These are phyloP conservation scores for Claviceps paspali DNA, from an alignment of 2,329 filamentous ascomycete species.

Conservation along the genomic window DNA sequence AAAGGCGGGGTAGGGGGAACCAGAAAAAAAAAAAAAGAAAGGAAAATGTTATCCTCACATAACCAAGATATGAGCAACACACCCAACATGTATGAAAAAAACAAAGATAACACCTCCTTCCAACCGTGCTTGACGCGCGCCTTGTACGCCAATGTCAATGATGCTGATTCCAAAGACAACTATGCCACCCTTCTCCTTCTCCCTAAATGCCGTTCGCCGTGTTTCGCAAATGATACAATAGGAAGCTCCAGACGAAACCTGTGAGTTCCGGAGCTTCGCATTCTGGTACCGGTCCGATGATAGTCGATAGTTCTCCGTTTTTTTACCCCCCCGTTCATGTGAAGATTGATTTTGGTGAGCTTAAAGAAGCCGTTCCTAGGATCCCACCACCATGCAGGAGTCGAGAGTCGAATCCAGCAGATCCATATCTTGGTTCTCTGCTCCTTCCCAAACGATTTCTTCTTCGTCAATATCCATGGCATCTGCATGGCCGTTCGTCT, in stretches of 20 bases:
- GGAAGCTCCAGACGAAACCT: not conserved
- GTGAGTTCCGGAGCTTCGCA: not conserved
- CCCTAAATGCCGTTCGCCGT: not conserved
- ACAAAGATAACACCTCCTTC: not conserved
- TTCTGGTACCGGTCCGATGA: not conserved
- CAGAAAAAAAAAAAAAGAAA: no score
- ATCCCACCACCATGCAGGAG: constrained; percentile 35
- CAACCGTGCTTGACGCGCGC: not conserved
- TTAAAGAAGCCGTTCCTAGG: constrained; percentile 12
- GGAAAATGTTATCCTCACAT: not conserved
- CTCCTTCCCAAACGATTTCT: constrained; percentile 49
- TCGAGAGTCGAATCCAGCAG: constrained; percentile 42
- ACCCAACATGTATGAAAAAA: no score
- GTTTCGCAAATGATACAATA: not conserved
- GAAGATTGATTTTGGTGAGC: no score
- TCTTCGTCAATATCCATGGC: constrained; percentile 46
- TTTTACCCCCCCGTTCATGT: no score
- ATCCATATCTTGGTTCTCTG: constrained; percentile 33
- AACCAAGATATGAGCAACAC: not conserved
- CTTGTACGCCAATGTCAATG: constrained; percentile 2
- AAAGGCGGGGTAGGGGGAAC: no score
- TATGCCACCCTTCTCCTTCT: not conserved
- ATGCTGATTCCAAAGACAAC: constrained; percentile 4
- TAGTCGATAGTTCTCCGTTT: not conserved
- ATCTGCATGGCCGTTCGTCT: constrained; percentile 36